A percentile compares a stretch with the other conserved stretches of the same genome.
phyloP scores from a whole-genome alignment of 225 moss, liverwort and hornwort species.

The Antitrichia curtipendula region DNA sequence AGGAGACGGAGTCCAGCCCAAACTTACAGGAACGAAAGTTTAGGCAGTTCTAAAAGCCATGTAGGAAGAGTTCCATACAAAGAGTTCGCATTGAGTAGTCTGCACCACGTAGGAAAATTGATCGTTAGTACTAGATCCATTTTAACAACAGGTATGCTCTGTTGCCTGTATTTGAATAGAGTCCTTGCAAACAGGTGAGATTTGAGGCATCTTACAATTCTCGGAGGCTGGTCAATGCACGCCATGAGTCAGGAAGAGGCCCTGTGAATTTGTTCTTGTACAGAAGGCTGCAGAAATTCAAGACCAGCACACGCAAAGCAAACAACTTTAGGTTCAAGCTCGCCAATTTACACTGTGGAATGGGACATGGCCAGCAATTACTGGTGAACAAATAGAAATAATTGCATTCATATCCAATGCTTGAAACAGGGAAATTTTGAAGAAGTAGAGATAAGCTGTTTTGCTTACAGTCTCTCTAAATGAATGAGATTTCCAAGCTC shows the following conservation, averaged over 20 bases:
- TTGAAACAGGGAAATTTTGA: not conserved
- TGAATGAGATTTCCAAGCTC: constrained; percentile 21
- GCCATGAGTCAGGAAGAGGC: constrained; percentile 13
- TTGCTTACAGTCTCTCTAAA: constrained; percentile 10
- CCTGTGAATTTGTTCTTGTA: constrained; percentile 33
- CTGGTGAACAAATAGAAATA: not conserved
- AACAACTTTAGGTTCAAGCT: not conserved
- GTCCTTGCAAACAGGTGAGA: not conserved
- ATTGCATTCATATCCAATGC: not conserved
- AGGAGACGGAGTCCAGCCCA: not conserved
- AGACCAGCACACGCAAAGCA: not conserved
- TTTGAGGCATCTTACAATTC: not conserved
- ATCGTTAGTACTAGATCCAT: not conserved
- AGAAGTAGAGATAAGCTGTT: not conserved
- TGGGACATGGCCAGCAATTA: not conserved
- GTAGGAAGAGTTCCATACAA: constrained; percentile 13
- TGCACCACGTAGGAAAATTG: not conserved
- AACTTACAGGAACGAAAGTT: constrained; percentile 2
- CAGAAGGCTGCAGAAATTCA: not conserved
- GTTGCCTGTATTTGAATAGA: not conserved
- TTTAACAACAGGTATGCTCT: not conserved
- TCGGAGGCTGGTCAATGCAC: not conserved
- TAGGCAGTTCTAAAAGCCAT: constrained; percentile 16
- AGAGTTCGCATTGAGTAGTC: not conserved
- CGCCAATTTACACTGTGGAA: not conserved